These are phyloP conservation scores for Microbotryum lychnidis-dioicae DNA, from an alignment of 1,284 basidiomycete genomes.

Conservation along the genomic window DNA sequence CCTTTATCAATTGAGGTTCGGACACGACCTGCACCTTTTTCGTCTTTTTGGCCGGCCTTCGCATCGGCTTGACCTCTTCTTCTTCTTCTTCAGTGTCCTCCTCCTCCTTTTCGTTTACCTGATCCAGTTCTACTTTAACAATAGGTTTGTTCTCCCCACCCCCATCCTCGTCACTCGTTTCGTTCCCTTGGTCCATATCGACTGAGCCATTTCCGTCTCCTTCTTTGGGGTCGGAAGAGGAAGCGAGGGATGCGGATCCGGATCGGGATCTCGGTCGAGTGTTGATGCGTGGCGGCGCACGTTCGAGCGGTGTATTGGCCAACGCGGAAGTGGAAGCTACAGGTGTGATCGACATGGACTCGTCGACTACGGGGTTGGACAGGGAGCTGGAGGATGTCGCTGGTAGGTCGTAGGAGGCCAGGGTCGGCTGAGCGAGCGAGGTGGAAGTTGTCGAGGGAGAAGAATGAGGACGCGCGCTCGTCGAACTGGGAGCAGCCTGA, in stretches of 20 bases:
- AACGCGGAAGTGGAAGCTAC: neutral
- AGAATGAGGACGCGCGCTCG: no score
- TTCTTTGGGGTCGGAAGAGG: neutral
- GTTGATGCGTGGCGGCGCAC: neutral
- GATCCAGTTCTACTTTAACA: neutral
- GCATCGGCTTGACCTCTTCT: neutral
- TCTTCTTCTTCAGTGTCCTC: neutral
- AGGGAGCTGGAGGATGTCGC: no score
- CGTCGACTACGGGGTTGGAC: no score
- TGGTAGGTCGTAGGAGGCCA: no score
- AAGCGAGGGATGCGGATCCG: no score
- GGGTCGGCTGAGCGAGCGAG: no score
- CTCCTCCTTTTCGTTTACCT: constrained; percentile 12
- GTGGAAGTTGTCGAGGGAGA: no score
- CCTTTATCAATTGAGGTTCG: constrained; percentile 52
- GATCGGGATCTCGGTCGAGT: no score
- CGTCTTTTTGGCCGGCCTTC: constrained; percentile 4
- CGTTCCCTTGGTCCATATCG: neutral
- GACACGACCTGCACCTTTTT: constrained; percentile 12
- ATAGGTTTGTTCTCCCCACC: neutral
- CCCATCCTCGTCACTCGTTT: neutral
- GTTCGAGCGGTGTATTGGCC: no score
- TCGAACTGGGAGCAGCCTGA: no score
- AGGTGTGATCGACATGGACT: neutral
- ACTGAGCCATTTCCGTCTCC: neutral